Base-by-base conservation (phyloP, 1,284 basidiomycete genomes). In the Irpex rosettiformis region DNA sequence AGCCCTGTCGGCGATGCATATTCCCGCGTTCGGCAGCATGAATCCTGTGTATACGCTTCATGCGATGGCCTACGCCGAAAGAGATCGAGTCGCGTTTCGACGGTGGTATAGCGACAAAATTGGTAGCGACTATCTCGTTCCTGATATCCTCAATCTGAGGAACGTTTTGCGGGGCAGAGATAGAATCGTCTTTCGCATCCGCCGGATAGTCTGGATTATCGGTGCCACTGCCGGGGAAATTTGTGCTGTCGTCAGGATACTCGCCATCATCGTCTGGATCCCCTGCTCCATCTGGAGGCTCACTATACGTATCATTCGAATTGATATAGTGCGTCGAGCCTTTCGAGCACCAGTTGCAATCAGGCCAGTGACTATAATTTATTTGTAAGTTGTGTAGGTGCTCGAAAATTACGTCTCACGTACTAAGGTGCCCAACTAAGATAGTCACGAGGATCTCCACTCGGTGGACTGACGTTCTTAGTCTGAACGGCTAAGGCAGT, bases 361-460 rank as follows among this genome's bases (percentile, higher is more conserved):
- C 71, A 3, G 85, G 84, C 84, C 84, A 86, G 68, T 80, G 80
- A 62, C 85, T 87, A 60, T 43, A 18, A 27, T 48, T 45, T 37
- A 37, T 21, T n/a, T 37, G 30, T 61, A 33, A 62, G 68, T 56
- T n/a, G 3, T 24, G 25, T 24, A 11, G 24, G 42, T 28, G 24
- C 7, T 22, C n/a, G 30, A 56, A 7, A 21, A 24, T 16, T 24
- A 43, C 10, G 42, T 33, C 33, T 45, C 22, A 72, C 79, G 66
- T 66, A 83, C 82, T 84, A 85, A 1, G 83, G 82, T 27, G 81
- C 83, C 78, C 79, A 84, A 61, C 81, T 83, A 55, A 83, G 65
- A 65, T 83, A 84, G 65, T 84, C 82, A 51, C 74, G 77, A 18
- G 69, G 57, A 62, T 84, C 70, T 5, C 75, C 69, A 74, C 78